These are phyloP conservation scores for Fusarium abutilonis DNA, from an alignment of 2,329 filamentous ascomycete species.

Conservation along the genomic window DNA sequence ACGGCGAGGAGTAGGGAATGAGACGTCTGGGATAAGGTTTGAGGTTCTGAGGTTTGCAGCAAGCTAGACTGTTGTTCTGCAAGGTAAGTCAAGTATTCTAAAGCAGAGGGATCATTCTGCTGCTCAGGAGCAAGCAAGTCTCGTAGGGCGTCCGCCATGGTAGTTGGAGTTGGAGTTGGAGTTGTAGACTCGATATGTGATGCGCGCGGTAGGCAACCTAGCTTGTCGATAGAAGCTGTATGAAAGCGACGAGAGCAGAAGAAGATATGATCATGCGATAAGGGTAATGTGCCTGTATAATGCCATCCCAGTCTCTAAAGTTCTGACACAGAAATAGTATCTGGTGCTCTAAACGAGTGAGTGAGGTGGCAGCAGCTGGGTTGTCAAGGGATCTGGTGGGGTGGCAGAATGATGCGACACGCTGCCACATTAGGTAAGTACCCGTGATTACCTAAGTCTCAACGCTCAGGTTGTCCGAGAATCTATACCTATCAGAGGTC, in stretches of 20 bases:
- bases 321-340: conserved; percentile 3
- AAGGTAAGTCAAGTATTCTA: conserved; percentile 79
- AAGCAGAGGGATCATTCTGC: conserved; percentile 61
- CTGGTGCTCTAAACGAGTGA: conserved; percentile 29
- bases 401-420: conserved; percentile 22
- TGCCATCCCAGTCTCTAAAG: conserved; percentile 2
- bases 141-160: conserved; percentile 52
- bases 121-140: conserved; percentile 49
- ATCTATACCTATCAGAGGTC: conserved; percentile 4
- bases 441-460: conserved; percentile 23
- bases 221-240: not conserved
- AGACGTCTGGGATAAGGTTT: conserved; percentile 80
- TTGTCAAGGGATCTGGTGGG: conserved; percentile 24
- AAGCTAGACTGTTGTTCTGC: conserved; percentile 79
- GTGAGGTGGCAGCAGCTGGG: conserved; percentile 38
- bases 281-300: not conserved
- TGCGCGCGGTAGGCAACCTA: not conserved
- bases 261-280: not conserved
- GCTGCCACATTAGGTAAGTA: conserved; percentile 9
- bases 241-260: not conserved
- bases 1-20: conserved; percentile 85
- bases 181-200: not conserved
- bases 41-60: conserved; percentile 78
- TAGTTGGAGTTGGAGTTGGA: not conserved
- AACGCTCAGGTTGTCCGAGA: not conserved